phyloP scores from a whole-genome alignment of 768 basidiomycete species.

The Pleurotus tuoliensis region DNA sequence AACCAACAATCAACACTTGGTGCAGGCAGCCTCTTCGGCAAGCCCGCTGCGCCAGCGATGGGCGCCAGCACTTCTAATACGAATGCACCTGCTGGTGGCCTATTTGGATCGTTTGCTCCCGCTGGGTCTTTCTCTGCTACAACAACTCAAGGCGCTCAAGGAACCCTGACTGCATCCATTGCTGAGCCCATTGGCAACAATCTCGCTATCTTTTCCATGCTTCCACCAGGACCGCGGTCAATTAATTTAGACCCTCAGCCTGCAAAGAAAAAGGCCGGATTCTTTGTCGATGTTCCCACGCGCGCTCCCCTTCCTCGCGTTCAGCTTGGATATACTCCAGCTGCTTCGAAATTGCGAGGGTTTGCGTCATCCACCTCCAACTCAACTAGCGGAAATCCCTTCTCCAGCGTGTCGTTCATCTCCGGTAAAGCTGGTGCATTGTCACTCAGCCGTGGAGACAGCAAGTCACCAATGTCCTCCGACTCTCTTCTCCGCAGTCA shows the following conservation, averaged over 20 bases:
- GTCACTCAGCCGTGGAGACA: conserved; percentile 45
- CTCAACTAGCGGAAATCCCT: conserved; percentile 33
- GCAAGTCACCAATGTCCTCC: conserved; percentile 38
- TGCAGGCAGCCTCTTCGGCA: conserved; percentile 44
- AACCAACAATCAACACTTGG: conserved; percentile 43
- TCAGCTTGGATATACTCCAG: conserved; percentile 61
- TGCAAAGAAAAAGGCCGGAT: conserved; percentile 72
- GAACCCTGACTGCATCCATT: conserved; percentile 78
- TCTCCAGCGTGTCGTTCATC: conserved; percentile 42
- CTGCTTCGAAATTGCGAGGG: conserved; percentile 68
- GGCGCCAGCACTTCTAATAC: conserved; percentile 34
- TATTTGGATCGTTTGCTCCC: conserved; percentile 38
- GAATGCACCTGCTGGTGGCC: conserved; percentile 19
- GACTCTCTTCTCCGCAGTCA: conserved; percentile 62
- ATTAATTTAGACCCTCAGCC: conserved; percentile 53
- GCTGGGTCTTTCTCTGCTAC: conserved; percentile 36
- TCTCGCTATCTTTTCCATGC: conserved; percentile 70
- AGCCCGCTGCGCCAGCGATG: conserved; percentile 47
- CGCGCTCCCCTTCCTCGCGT: conserved; percentile 68
- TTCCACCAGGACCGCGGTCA: conserved; percentile 66
- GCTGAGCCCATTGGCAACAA: conserved; percentile 77
- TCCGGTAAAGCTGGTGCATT: conserved; percentile 55
- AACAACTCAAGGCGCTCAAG: conserved; percentile 45
- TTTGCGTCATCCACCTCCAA: conserved; percentile 51
- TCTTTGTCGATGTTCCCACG: conserved; percentile 74